Percentiles rank a stretch among this genome's conserved stretches.
Conservation (phyloP, 768 basidiomycete species). For the Tylopilus subfusipes region DNA sequence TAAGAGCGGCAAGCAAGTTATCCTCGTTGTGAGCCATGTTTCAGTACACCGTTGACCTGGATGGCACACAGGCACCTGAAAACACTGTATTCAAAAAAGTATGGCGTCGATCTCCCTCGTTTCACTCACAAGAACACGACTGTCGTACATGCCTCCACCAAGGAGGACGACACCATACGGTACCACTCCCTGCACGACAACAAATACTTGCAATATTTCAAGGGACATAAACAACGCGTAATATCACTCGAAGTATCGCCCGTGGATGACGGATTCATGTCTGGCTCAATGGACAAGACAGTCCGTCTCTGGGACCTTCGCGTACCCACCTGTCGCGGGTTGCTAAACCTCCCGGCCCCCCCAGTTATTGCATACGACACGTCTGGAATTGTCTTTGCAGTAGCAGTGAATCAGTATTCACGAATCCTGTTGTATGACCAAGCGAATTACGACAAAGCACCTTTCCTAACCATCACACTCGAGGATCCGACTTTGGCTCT, state of each 20-base stretch:
- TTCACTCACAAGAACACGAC: constrained; percentile 90
- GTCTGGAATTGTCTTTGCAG: constrained; percentile 80
- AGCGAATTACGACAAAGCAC: constrained; percentile 85
- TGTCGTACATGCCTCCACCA: constrained; percentile 89
- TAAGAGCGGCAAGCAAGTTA: constrained; percentile 89
- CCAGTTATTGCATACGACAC: constrained; percentile 85
- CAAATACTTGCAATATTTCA: constrained; percentile 94
- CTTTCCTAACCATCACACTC: constrained; percentile 80
- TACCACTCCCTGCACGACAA: constrained; percentile 97
- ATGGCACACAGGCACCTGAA: constrained; percentile 56
- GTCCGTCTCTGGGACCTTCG: constrained; percentile 96
- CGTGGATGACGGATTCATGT: constrained; percentile 93
- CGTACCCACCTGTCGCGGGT: constrained; percentile 69
- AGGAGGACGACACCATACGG: constrained; percentile 90
- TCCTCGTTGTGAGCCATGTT: constrained; percentile 16
- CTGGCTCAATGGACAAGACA: constrained; percentile 89
- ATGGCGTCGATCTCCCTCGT: constrained; percentile 90
- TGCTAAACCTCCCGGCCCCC: constrained; percentile 67
- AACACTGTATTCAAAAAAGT: constrained; percentile 89
- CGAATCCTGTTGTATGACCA: constrained; percentile 84
- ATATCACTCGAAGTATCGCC: constrained; percentile 90
- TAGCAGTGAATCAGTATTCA: constrained; percentile 77
- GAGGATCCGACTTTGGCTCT: constrained; percentile 74
- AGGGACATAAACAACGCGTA: constrained; percentile 87
- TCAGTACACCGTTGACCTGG: constrained; percentile 28